Percentiles rank a stretch among this genome's conserved stretches.
Evolutionary conservation across 2,329 filamentous ascomycete genomes (phyloP).

Genomic region (Ophioceras dolichostomum): DNA sequence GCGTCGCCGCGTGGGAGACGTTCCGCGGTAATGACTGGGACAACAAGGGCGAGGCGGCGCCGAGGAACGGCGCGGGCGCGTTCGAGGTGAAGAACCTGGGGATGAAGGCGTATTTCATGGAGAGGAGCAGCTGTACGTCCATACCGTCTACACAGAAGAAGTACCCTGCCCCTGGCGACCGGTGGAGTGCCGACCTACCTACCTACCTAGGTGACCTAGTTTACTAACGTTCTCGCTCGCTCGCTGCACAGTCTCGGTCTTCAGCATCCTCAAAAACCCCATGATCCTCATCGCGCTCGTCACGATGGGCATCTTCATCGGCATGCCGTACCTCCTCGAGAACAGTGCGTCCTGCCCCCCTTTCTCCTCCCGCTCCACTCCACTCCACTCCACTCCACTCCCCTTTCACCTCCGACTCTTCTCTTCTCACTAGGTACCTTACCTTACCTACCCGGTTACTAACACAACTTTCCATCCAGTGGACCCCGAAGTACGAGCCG

Average conservation of each 20-base stretch:
- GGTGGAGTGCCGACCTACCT: too few species aligned
- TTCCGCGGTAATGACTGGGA: constrained; percentile 83
- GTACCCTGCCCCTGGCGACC: too few species aligned
- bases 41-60: constrained; percentile 60
- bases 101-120: constrained; percentile 63
- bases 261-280: constrained; percentile 79
- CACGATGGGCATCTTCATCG: constrained; percentile 72
- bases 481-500: constrained; percentile 90
- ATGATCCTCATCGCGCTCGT: constrained; percentile 92
- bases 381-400: too few species aligned
- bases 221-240: too few species aligned
- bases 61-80: constrained; percentile 19
- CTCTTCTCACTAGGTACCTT: too few species aligned
- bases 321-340: constrained; percentile 90
- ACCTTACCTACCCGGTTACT: too few species aligned
- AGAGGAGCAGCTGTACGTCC: constrained; percentile 62
- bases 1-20: constrained; percentile 66
- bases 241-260: constrained; percentile 53
- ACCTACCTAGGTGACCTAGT: too few species aligned
- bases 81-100: constrained; percentile 52
- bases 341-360: constrained; percentile 57
- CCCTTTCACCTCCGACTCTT: too few species aligned
- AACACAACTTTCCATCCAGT: constrained; percentile 37
- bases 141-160: too few species aligned
- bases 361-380: too few species aligned